Evolutionary conservation across 148 eudicot genomes (phyloP), one percentile per base, ranked within the genome.

Genomic region (Hydrangea macrophylla): DNA sequence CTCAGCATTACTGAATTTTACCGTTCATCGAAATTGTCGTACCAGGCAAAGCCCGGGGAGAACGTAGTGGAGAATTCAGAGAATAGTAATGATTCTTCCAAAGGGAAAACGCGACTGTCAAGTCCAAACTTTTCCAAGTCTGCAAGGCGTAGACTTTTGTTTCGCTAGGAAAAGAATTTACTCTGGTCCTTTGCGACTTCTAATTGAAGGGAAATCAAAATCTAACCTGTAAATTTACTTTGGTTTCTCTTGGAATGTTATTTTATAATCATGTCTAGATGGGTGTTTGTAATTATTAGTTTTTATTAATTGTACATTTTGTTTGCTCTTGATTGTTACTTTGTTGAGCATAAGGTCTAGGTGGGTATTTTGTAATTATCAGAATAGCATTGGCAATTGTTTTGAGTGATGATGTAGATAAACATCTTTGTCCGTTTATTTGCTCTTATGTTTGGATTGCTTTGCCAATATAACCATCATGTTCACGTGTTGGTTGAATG

Each of bases 91-190:
- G 76, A 58, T 45, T 73, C 78, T 62, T 57, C 77, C 56, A 73
- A 68, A 73, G 84, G 61, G 40, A 86, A 81, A 76, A 77, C 76
- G 59, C 77, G 70, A 72, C 73, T 23, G 25, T 36, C 82, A 23
- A 75, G 76, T 63, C 50, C 74, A 36, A 85, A 68, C 33, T 73
- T 87, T 68, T 77, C 97, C 35, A 94, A 94, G 82, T 88, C 98
- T 66, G 92, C 67, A 51, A 88, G 92, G 71, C 90, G 98, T 30
- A 74, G 84, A 3, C 91, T 94, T 55, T 73, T 94, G 68, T 89
- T 94, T 24, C 77, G 61, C 27, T 88, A 71, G 69, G 65, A n/a
- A 25, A 24, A 11, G 40, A 5, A 28, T 33, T 6, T 57, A 8
- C 18, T 18, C 23, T 57, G 32, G 18, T 32, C 26, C 26, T 42